Base-by-base conservation (phyloP, 148 eudicot species). In the Cornus kousa region DNA sequence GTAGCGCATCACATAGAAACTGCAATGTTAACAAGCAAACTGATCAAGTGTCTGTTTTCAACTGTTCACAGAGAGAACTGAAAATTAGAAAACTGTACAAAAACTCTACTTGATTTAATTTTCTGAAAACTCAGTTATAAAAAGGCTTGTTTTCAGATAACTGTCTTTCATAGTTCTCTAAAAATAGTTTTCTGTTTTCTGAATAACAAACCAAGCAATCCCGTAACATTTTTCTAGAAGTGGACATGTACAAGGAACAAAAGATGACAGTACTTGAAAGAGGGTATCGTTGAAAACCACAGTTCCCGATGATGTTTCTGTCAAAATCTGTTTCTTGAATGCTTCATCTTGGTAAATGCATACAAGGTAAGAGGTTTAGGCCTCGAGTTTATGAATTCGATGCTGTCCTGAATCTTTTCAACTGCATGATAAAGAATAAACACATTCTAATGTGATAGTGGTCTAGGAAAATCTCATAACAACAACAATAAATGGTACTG, bases 271-370 rank as follows among this genome's bases (percentile, higher is more conserved):
- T 88, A 95, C 99, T 75, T 96, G 97, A 83, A 89, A 62, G 65
- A 93, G 55, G 79, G 87, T 90, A 66, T 96, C 99, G 37, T 96
- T 96, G 83, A 96, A 93, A 48, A 86, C 80, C 40, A 96, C 79
- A 35, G 91, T 87, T 65, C 98, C 99, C 2, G 99, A 96, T 33
- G 99, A 93, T 32, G 99, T 96, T 86, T 91, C 95, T 35, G 88
- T 77, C 70, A 91, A 55, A 59, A 96, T 85, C 24, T 83, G 82
- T 53, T 76, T 85, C 83, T 88, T 93, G 39, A 96, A 81, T 23
- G 86, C 64, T 70, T 88, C 88, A 12, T 96, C 67, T 88, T 81
- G 39, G 99, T 96, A 84, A 96, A 96, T 39, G 91, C 98, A 76
- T 96, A 96, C 3, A 96, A 37, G 55, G 92, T 90, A 20, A 96